phyloP scores from a whole-genome alignment of 768 basidiomycete genomes.

The Imleria badia region DNA sequence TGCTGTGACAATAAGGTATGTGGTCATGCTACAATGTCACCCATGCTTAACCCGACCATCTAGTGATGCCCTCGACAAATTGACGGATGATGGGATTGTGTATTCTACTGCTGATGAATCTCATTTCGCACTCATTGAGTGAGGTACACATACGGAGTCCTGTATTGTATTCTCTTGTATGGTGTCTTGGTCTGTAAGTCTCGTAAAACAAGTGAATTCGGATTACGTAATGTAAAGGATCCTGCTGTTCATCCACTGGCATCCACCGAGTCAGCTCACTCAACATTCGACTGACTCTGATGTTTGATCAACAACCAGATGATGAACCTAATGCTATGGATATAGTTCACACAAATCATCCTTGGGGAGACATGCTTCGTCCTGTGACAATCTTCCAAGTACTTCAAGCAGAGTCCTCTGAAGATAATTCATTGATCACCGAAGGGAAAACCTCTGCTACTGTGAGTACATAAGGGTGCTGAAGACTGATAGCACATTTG shows the following conservation, averaged over 20 bases:
- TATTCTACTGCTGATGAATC: constrained; percentile 82
- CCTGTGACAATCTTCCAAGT: constrained; percentile 61
- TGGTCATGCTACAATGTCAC: not conserved
- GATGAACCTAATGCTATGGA: constrained; percentile 8
- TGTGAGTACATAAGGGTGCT: constrained; percentile 7
- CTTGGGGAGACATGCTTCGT: constrained; percentile 25
- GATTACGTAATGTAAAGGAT: too few relatives aligned
- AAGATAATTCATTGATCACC: constrained; percentile 44
- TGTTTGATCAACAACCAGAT: constrained; percentile 5
- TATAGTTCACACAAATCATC: not conserved
- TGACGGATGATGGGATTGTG: constrained; percentile 79
- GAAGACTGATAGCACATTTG: constrained; percentile 24
- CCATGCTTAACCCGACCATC: not conserved
- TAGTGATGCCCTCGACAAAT: constrained; percentile 70
- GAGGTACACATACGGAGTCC: not conserved
- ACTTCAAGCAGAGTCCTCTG: constrained; percentile 40
- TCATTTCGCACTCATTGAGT: constrained; percentile 61
- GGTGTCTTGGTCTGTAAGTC: not conserved
- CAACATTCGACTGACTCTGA: not conserved
- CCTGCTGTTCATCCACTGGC: too few relatives aligned
- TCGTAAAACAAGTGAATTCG: too few relatives aligned
- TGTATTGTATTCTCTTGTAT: not conserved
- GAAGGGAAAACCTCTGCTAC: constrained; percentile 39
- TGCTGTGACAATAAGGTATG: constrained; percentile 64
- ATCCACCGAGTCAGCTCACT: too few relatives aligned